Conservation (phyloP, 1,284 basidiomycete genomes). For the Chalciporus sp. region DNA sequence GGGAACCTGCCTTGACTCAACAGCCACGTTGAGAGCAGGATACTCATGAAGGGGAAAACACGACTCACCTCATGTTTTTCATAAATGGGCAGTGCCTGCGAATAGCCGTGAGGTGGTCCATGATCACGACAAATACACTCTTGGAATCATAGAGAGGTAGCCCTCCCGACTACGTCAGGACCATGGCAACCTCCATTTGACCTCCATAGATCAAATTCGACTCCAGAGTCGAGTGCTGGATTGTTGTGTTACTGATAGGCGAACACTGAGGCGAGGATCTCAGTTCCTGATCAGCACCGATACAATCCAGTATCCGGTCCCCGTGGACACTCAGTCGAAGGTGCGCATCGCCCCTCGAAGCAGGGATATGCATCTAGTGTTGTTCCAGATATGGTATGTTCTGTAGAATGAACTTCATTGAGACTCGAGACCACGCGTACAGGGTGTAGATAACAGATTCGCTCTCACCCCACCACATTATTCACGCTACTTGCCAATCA, state of each 20-base stretch:
- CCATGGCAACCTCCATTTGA: conserved; percentile 25
- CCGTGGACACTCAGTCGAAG: conserved; percentile 12
- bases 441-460: background rate
- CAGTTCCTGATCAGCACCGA: conserved; percentile 16
- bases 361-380: background rate
- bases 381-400: conserved; percentile 34
- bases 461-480: background rate
- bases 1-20: conserved; percentile 38
- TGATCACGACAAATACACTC: conserved; percentile 38
- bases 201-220: conserved; percentile 12
- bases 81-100: conserved; percentile 36
- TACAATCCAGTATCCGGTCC: background rate
- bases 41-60: conserved; percentile 36
- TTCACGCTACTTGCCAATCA: conserved; percentile 16
- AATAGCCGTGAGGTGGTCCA: conserved; percentile 39
- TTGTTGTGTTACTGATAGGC: conserved; percentile 16
- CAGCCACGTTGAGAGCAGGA: conserved; percentile 38
- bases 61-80: conserved; percentile 42
- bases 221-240: conserved; percentile 8
- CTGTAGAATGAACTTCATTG: conserved; percentile 25
- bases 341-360: conserved; percentile 24
- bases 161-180: conserved; percentile 28
- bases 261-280: conserved; percentile 11
- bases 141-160: conserved; percentile 21
- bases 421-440: conserved; percentile 4